A percentile compares a stretch with the other conserved stretches of the same genome.
Evolutionary conservation across 179 eudicot species (phyloP).

Genomic region (Carnegiea gigantea): DNA sequence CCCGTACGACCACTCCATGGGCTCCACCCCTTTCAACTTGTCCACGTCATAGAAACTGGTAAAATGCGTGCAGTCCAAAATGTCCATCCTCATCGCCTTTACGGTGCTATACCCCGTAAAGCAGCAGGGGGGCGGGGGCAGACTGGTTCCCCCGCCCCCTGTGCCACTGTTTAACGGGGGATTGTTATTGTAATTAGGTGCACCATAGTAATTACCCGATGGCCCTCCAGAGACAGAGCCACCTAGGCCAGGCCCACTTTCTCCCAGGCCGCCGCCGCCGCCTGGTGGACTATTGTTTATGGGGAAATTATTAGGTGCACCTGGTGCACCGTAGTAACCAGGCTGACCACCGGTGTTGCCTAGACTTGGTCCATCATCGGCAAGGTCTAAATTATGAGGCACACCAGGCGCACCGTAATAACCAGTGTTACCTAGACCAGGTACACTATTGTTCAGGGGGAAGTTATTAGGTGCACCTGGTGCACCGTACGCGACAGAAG

Average conservation of each 20-base stretch:
- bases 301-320: background rate
- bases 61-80: conserved; percentile 82
- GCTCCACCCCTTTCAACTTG: conserved; percentile 49
- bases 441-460: background rate
- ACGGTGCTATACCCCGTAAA: conserved; percentile 74
- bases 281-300: background rate
- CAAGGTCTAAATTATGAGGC: background rate
- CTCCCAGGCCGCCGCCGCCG: background rate
- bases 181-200: background rate
- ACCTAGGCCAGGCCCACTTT: too few relatives aligned
- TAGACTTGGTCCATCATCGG: background rate
- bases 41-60: conserved; percentile 65
- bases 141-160: conserved; percentile 10
- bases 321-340: background rate
- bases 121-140: conserved; percentile 59
- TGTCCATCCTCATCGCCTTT: conserved; percentile 83
- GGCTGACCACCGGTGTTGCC: background rate
- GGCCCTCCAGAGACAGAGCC: background rate
- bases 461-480: background rate
- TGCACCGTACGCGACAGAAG: background rate
- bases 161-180: background rate
- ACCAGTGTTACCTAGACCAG: background rate
- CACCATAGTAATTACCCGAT: background rate
- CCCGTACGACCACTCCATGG: conserved; percentile 90
- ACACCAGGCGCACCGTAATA: conserved; percentile 19